phyloP scores from a whole-genome alignment of 441 rosid species.

The Biscutella auriculata region DNA sequence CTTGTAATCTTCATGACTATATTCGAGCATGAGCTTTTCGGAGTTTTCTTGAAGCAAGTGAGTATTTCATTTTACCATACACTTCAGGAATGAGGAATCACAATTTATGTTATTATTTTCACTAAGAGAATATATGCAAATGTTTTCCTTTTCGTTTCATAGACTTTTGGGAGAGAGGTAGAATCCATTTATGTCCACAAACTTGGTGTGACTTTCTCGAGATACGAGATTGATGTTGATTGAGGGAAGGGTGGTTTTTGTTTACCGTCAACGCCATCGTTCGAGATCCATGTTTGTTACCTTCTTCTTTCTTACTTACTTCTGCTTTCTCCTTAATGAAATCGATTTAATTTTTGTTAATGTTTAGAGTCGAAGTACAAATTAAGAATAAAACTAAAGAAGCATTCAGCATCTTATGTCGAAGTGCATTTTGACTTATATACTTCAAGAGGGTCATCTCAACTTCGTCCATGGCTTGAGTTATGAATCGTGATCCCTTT shows the following conservation, averaged over 20 bases:
- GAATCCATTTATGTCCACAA: slow-evolving; percentile 49
- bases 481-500: not conserved
- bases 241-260: too few relatives aligned
- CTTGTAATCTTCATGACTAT: slow-evolving; percentile 60
- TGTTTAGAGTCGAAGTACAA: too few relatives aligned
- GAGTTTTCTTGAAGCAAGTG: slow-evolving; percentile 55
- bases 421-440: not conserved
- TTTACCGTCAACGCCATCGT: too few relatives aligned
- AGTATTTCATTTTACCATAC: slow-evolving; percentile 12
- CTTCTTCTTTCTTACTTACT: too few relatives aligned
- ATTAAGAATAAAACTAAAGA: too few relatives aligned
- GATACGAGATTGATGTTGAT: slow-evolving; percentile 48
- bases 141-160: not conserved
- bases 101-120: not conserved
- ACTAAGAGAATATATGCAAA: not conserved
- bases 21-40: slow-evolving; percentile 63
- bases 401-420: not conserved
- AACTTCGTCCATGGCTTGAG: not conserved
- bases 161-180: slow-evolving; percentile 64
- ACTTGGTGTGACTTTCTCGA: slow-evolving; percentile 43
- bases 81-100: not conserved
- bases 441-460: not conserved
- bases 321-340: too few relatives aligned
- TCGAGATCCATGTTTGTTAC: too few relatives aligned
- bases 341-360: too few relatives aligned